Percentiles rank a stretch among this genome's conserved stretches.
phyloP scores from a whole-genome alignment of 768 basidiomycete genomes.

The Leccinum pellstonianum region DNA sequence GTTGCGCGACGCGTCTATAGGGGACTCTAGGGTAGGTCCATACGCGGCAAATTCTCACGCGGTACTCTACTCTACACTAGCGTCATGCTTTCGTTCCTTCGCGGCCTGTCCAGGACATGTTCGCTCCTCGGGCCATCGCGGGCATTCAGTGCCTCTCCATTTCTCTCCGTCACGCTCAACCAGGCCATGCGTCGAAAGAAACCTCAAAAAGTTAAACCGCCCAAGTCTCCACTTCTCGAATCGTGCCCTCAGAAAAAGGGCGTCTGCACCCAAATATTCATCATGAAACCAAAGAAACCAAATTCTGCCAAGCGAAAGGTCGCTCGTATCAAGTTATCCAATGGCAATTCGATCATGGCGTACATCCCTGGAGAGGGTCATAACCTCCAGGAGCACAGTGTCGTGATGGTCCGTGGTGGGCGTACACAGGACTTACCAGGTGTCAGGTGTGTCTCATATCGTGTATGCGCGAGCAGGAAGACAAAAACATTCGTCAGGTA shows the following conservation, averaged over 20 bases:
- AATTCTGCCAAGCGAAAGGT: slow-evolving; percentile 99
- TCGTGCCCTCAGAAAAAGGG: slow-evolving; percentile 86
- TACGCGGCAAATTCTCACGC: slow-evolving; percentile 25
- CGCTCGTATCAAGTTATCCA: slow-evolving; percentile 87
- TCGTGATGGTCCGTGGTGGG: slow-evolving; percentile 92
- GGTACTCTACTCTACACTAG: background rate
- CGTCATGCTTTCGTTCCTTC: slow-evolving; percentile 31
- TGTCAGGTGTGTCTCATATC: slow-evolving; percentile 67
- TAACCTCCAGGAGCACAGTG: slow-evolving; percentile 96
- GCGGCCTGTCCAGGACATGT: slow-evolving; percentile 23
- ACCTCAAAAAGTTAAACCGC: slow-evolving; percentile 42
- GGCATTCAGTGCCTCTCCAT: slow-evolving; percentile 62
- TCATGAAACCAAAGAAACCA: slow-evolving; percentile 91
- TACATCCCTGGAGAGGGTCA: slow-evolving; percentile 98
- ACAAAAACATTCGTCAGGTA: slow-evolving; percentile 54
- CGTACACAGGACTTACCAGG: slow-evolving; percentile 97
- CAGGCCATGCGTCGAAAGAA: slow-evolving; percentile 83
- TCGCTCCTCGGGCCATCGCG: slow-evolving; percentile 32
- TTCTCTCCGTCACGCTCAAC: slow-evolving; percentile 71
- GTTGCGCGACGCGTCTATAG: slow-evolving; percentile 23
- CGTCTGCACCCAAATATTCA: slow-evolving; percentile 80
- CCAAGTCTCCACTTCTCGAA: slow-evolving; percentile 77
- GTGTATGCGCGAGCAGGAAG: background rate
- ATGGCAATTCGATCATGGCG: slow-evolving; percentile 85
- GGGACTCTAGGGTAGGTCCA: slow-evolving; percentile 30